Conservation (phyloP, 2,329 filamentous ascomycete genomes). For the Cladosporium velox region DNA sequence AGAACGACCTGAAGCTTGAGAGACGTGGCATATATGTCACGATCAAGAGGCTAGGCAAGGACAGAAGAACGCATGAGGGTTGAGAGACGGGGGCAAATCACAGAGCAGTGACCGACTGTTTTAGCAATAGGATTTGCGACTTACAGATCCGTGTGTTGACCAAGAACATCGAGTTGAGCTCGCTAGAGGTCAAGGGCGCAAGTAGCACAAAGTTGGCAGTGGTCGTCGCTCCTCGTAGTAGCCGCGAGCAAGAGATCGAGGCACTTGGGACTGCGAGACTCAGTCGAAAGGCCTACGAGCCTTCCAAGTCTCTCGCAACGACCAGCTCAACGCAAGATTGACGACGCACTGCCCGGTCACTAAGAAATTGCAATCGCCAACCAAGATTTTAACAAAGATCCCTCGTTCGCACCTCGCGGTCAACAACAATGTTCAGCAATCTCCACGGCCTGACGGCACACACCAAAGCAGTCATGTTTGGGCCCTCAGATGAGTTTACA, state of each 20-base stretch:
- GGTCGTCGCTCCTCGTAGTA: background rate
- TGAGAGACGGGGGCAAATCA: background rate
- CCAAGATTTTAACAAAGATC: background rate
- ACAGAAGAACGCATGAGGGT: background rate
- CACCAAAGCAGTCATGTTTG: background rate
- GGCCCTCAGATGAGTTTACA: background rate
- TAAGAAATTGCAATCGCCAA: background rate
- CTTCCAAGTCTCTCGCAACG: background rate
- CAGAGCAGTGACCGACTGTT: background rate
- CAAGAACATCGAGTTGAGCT: background rate
- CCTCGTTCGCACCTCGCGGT: background rate
- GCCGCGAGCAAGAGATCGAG: background rate
- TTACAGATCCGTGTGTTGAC: background rate
- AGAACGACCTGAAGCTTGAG: background rate
- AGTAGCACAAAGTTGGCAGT: background rate
- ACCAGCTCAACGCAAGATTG: background rate
- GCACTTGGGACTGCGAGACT: background rate
- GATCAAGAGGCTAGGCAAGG: too few relatives aligned
- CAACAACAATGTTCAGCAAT: background rate
- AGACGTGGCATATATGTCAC: background rate
- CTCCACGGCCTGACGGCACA: background rate
- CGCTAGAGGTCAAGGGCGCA: background rate
- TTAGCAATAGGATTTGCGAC: too few relatives aligned
- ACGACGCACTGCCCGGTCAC: background rate
- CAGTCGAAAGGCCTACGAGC: background rate